These are phyloP conservation scores for Erodium maritimum DNA, from an alignment of 345 rosid genomes.

Conservation along the genomic window DNA sequence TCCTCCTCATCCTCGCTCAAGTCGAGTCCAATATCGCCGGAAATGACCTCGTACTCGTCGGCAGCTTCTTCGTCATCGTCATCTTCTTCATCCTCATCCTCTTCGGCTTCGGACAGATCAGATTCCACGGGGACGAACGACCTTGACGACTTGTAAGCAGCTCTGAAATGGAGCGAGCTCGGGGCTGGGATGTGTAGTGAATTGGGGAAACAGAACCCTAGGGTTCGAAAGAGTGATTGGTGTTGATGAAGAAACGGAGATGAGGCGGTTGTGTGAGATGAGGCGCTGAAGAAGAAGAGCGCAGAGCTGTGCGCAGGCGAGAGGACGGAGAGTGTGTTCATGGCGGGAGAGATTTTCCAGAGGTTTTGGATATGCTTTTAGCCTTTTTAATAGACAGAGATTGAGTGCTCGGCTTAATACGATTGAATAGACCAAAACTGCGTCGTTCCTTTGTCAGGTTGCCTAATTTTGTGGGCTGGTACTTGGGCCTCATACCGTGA, in stretches of 20 bases:
- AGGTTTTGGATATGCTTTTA: background rate
- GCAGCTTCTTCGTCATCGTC: constrained; percentile 27
- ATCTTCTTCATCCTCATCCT: constrained; percentile 33
- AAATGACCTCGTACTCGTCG: constrained; percentile 8
- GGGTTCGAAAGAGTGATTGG: constrained; percentile 15
- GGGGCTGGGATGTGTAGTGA: constrained; percentile 13
- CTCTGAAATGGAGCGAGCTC: constrained; percentile 9
- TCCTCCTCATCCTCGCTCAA: constrained; percentile 39
- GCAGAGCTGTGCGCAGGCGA: constrained; percentile 15
- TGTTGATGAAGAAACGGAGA: constrained; percentile 13
- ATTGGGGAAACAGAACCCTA: constrained; percentile 16
- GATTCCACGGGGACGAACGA: constrained; percentile 37
- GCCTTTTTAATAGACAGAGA: background rate
- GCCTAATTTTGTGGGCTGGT: too few relatives aligned
- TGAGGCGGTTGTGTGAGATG: constrained; percentile 10
- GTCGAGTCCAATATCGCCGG: constrained; percentile 14
- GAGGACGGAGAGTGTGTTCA: constrained; percentile 44
- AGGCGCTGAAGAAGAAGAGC: constrained; percentile 5
- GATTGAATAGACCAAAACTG: too few relatives aligned
- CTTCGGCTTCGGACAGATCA: constrained; percentile 52
- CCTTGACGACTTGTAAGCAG: constrained; percentile 30
- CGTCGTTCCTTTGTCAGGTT: too few relatives aligned
- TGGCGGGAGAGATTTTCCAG: constrained; percentile 33
- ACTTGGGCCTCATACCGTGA: too few relatives aligned
- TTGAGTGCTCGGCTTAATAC: background rate